Evolutionary conservation across 371 early-diverging fungal genomes (phyloP).

Genomic region (Lichtheimia corymbifera): DNA sequence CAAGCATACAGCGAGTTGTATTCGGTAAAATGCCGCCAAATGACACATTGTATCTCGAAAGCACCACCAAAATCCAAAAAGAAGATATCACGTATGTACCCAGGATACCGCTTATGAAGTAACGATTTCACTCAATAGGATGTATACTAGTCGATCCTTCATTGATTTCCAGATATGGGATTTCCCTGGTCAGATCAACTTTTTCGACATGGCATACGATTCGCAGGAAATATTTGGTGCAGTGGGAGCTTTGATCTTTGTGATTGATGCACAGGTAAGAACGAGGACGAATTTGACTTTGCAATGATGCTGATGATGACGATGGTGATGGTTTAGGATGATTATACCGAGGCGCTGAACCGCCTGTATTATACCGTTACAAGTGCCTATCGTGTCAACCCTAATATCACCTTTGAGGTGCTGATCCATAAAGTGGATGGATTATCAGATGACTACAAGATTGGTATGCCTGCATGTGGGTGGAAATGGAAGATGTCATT

Average conservation of each 20-base stretch:
- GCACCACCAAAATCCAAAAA: conserved; percentile 80
- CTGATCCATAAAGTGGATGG: conserved; percentile 97
- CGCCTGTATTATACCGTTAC: conserved; percentile 77
- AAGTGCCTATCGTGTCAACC: conserved; percentile 78
- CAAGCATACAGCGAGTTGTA: conserved; percentile 89
- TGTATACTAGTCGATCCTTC: conserved; percentile 63
- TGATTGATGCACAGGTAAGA: conserved; percentile 88
- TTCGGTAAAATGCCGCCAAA: conserved; percentile 92
- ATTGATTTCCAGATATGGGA: conserved; percentile 93
- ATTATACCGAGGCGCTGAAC: conserved; percentile 80
- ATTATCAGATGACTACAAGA: conserved; percentile 90
- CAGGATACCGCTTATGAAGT: background rate
- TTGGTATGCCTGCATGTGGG: conserved; percentile 53
- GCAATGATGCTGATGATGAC: background rate
- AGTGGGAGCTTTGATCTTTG: conserved; percentile 85
- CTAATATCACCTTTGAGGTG: conserved; percentile 86
- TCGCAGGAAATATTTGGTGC: conserved; percentile 75
- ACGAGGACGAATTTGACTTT: background rate
- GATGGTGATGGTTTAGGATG: conserved; percentile 61
- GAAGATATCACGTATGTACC: conserved; percentile 70
- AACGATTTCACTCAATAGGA: background rate
- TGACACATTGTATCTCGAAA: conserved; percentile 90
- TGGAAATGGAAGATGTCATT: background rate
- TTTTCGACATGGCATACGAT: conserved; percentile 74
- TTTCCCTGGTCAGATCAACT: conserved; percentile 91